Evolutionary conservation across 164 flowering plant genomes (phyloP).

Genomic region (Berberis thunbergii): DNA sequence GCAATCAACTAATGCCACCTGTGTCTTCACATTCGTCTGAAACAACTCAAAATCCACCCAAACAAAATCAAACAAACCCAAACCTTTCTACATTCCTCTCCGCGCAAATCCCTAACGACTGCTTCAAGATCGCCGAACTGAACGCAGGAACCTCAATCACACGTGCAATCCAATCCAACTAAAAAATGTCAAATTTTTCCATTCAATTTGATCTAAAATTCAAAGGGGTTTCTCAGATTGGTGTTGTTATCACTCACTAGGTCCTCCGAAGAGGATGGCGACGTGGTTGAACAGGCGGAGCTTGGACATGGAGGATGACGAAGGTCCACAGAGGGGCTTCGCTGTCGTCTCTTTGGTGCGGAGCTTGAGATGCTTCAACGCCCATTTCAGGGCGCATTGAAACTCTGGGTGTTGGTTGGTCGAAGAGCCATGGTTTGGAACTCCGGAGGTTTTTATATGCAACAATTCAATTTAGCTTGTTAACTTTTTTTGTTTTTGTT

Average conservation of each 20-base stretch:
- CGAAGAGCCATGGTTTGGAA: no score
- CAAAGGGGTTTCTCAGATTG: background rate
- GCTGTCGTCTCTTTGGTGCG: slow-evolving; percentile 13
- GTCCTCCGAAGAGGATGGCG: slow-evolving; percentile 77
- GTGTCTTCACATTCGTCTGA: slow-evolving; percentile 49
- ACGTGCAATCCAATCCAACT: slow-evolving; percentile 15
- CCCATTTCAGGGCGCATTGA: slow-evolving; percentile 48
- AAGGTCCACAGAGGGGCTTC: slow-evolving; percentile 18
- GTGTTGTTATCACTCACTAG: slow-evolving; percentile 33
- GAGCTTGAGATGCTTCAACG: slow-evolving; percentile 58
- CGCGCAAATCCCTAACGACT: slow-evolving; percentile 50
- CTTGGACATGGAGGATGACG: slow-evolving; percentile 45
- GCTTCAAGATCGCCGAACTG: slow-evolving; percentile 57
- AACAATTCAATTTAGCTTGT: no score
- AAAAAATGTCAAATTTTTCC: background rate
- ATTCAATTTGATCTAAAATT: background rate
- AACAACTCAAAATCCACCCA: background rate
- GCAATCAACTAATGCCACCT: slow-evolving; percentile 65
- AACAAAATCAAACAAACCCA: background rate
- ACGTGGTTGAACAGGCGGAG: slow-evolving; percentile 75
- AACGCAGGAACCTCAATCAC: slow-evolving; percentile 76
- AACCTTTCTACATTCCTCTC: slow-evolving; percentile 30
- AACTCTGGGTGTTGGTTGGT: no score
- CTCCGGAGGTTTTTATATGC: no score
- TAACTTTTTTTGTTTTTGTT: no score